Percentiles rank a stretch among this genome's conserved stretches.
Evolutionary conservation across 176 grass and related monocot genomes (phyloP).

Genomic region (Oryza glumipatula): DNA sequence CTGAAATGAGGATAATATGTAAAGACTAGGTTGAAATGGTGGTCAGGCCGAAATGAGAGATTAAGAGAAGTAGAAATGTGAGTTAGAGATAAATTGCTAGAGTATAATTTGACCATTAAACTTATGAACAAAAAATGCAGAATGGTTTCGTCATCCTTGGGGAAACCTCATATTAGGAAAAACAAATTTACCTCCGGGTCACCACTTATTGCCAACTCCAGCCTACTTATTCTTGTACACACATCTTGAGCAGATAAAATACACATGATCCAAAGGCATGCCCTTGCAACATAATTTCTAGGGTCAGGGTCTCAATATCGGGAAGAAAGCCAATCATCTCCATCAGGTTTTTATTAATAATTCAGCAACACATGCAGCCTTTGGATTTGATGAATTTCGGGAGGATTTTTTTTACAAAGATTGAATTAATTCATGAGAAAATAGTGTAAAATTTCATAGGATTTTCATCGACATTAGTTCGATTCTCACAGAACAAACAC

Average conservation of each 20-base stretch:
- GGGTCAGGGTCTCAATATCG: no score
- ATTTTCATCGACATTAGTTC: no score
- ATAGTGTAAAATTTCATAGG: no score
- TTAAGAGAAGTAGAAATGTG: neutral
- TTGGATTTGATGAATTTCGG: no score
- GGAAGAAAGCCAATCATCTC: no score
- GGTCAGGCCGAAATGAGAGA: neutral
- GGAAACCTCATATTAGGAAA: neutral
- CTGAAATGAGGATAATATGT: neutral
- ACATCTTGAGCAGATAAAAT: neutral
- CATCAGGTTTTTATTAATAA: no score
- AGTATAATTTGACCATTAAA: neutral
- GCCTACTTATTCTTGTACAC: neutral
- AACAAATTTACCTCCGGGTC: neutral
- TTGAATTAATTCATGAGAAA: no score
- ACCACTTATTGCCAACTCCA: neutral
- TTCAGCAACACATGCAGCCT: no score
- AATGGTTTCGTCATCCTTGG: neutral
- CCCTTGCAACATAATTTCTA: no score
- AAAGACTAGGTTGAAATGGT: neutral
- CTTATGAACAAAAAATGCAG: neutral
- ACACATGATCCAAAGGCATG: neutral
- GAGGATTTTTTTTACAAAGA: no score
- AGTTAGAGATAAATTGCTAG: neutral
- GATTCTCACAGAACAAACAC: no score